Evolutionary conservation across 2,329 filamentous ascomycete genomes (phyloP).

Genomic region (Tolypocladium guangdongense): DNA sequence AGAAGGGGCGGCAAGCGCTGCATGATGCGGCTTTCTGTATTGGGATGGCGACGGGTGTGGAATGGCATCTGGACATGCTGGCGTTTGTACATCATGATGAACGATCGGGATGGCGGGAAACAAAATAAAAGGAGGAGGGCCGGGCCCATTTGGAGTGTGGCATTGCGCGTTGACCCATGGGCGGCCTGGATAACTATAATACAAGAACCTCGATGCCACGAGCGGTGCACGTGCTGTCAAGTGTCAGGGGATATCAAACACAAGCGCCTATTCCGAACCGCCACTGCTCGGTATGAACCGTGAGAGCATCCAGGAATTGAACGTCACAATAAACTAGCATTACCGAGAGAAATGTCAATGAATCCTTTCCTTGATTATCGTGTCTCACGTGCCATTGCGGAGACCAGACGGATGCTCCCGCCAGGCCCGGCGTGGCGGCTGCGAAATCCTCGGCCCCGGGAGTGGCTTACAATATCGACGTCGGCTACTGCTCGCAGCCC

Average conservation of each 20-base stretch:
- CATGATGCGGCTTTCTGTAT: neutral
- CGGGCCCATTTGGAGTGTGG: neutral
- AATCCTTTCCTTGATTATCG: too few species aligned
- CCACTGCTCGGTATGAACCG: too few species aligned
- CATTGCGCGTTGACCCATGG: neutral
- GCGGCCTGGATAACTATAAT: neutral
- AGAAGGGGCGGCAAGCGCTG: neutral
- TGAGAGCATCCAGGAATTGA: too few species aligned
- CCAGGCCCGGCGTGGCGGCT: neutral
- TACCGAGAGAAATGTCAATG: too few species aligned
- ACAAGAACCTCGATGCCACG: neutral
- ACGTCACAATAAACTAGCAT: too few species aligned
- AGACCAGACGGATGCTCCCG: too few species aligned
- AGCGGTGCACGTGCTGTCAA: too few species aligned
- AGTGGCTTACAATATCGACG: neutral
- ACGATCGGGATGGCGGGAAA: conserved; percentile 16
- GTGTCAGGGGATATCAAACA: too few species aligned
- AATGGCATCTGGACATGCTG: conserved; percentile 4
- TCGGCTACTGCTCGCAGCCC: neutral
- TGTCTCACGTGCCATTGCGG: too few species aligned
- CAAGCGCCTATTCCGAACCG: too few species aligned
- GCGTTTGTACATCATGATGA: conserved; percentile 18
- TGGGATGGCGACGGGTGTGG: neutral
- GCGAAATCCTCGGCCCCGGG: neutral
- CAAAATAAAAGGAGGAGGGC: neutral